Base-by-base conservation (phyloP, 1,284 basidiomycete genomes). In the Garcileccinum viscosum region DNA sequence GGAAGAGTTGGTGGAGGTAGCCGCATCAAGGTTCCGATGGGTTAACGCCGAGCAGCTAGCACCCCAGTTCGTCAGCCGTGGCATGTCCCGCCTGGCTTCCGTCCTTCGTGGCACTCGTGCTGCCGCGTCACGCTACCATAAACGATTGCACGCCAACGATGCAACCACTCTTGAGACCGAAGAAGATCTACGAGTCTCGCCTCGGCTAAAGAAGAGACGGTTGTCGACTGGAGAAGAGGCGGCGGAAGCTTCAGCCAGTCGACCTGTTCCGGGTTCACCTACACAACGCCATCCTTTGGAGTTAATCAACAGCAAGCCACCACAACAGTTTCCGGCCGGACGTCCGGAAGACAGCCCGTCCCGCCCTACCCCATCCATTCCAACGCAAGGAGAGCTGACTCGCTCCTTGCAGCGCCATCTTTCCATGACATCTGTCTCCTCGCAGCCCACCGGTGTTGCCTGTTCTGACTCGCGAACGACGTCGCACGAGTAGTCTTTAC, bases 11-110 rank as follows among this genome's bases (percentile, higher is more conserved):
- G 72, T 66, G 44, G 73, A 76, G n/a, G 77, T 77, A 4, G 80
- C 78, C 1, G 72, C 71, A 4, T 66, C 70, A 22, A 70, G 79
- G 30, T 81, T 80, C n/a, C 78, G 73, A 62, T 80, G 78, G 69
- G 67, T 81, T 2, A 79, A 81, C 19, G 72, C 76, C 4, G 79
- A 81, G 14, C 78, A 79, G 30, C 71, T 80, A 11, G 69, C 69
- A 27, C 77, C 79, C n/a, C 77, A 69, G 53, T 78, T 80, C 27
- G 63, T 76, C 66, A 70, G 69, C 35, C 76, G 78, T 35, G 69
- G 75, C 19, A 68, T 77, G 24, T 67, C 72, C 7, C 78, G 76
- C 56, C 24, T 78, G 24, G 47, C 75, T 15, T 71, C 76, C 30
- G 62, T 40, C 14, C 63, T 77, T 47, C 75, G 71, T 47, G 50